Percentiles rank a stretch among this genome's conserved stretches.
Conservation (phyloP, 1,284 basidiomycete species). For the Cryptococcus sp. region DNA sequence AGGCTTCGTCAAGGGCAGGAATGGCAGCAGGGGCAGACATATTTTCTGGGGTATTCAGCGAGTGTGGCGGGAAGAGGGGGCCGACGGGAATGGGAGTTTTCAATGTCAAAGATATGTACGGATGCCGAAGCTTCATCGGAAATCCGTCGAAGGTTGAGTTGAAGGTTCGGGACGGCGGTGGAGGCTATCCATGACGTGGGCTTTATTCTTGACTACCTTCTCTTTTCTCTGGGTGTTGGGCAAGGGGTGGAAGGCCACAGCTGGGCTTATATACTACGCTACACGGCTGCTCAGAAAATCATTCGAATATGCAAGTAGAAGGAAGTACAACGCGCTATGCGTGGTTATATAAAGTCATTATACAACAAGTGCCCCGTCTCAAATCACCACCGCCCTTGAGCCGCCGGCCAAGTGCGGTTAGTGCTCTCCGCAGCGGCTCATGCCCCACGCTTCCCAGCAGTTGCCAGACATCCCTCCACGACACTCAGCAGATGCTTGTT, state of each 20-base stretch:
- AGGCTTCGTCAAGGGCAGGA: conserved; percentile 69
- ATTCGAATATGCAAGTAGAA: too few species aligned
- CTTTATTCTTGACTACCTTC: conserved; percentile 1
- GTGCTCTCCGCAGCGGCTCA: too few species aligned
- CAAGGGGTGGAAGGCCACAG: too few species aligned
- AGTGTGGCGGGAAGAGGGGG: background rate
- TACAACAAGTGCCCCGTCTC: too few species aligned
- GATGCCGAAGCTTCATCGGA: background rate
- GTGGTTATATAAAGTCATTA: too few species aligned
- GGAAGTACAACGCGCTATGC: too few species aligned
- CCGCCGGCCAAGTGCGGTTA: too few species aligned
- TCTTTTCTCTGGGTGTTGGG: too few species aligned
- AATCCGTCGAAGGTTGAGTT: background rate
- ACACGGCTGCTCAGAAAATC: too few species aligned
- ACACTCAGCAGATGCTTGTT: conserved; percentile 83
- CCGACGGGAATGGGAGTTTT: background rate
- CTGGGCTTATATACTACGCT: too few species aligned
- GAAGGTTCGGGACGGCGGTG: background rate
- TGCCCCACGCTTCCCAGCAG: conserved; percentile 48
- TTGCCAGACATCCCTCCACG: conserved; percentile 77
- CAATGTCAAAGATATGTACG: background rate
- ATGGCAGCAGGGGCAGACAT: conserved; percentile 33
- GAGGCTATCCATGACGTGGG: conserved; percentile 1
- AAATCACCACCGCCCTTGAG: too few species aligned
- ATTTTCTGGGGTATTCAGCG: background rate